phyloP scores from a whole-genome alignment of 495 filamentous ascomycete species.

The Aspergillus bridgeri region DNA sequence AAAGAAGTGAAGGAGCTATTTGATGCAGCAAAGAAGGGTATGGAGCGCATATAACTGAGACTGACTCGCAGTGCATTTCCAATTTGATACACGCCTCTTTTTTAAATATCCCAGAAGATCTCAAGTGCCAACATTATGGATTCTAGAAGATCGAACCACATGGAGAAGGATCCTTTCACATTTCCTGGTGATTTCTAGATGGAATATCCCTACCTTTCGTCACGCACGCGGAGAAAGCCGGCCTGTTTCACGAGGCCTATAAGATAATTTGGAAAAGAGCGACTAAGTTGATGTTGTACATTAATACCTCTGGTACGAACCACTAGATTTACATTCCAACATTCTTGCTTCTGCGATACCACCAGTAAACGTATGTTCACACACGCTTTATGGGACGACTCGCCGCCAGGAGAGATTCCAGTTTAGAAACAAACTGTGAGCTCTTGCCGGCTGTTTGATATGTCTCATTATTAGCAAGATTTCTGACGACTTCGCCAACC shows the following conservation, averaged over 20 bases:
- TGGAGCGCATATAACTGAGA: conserved; percentile 42
- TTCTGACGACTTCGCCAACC: conserved; percentile 34
- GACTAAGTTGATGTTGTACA: not conserved
- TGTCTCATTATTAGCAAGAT: conserved; percentile 44
- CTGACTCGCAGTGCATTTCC: not conserved
- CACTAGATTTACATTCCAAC: not conserved
- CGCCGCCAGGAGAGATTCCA: conserved; percentile 39
- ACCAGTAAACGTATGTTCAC: conserved; percentile 15
- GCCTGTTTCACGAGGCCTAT: not conserved
- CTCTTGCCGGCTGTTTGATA: conserved; percentile 41
- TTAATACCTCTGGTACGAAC: not conserved
- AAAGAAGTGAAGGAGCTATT: conserved; percentile 65
- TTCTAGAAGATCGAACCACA: not conserved
- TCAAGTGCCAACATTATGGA: not conserved
- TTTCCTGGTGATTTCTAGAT: not conserved
- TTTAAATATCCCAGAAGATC: not conserved
- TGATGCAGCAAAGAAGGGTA: conserved; percentile 59
- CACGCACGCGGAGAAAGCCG: not conserved
- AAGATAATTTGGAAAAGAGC: not conserved
- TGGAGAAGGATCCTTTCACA: not conserved
- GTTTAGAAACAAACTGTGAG: conserved; percentile 39
- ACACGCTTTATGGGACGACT: conserved; percentile 30
- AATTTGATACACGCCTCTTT: not conserved
- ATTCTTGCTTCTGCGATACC: not conserved
- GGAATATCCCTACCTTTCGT: not conserved